Evolutionary conservation across 2,329 filamentous ascomycete species (phyloP).

Genomic region (Graphiopsis chlorocephala): DNA sequence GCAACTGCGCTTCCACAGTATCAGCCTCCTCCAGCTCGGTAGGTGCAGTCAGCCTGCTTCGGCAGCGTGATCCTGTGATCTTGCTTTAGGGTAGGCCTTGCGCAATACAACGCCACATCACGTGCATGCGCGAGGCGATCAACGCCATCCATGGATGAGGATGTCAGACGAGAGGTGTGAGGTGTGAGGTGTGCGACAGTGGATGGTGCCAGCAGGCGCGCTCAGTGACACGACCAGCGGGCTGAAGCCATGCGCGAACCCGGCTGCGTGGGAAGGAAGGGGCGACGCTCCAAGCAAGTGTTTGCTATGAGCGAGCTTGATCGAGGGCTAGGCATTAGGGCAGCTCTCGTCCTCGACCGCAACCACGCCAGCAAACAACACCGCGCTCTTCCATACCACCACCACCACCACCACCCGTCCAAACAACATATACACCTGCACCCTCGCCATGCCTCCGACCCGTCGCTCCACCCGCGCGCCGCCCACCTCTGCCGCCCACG

Average conservation of each 20-base stretch:
- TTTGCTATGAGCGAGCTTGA: conserved; percentile 1
- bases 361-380: not conserved
- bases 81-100: not conserved
- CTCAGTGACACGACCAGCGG: not conserved
- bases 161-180: not conserved
- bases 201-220: not conserved
- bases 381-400: not conserved
- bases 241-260: conserved; percentile 11
- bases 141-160: no score
- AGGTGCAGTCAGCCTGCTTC: conserved; percentile 11
- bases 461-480: conserved; percentile 32
- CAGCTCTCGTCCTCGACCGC: not conserved
- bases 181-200: not conserved
- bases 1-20: conserved; percentile 29
- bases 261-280: conserved; percentile 14
- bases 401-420: not conserved
- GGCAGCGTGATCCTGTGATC: not conserved
- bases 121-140: not conserved
- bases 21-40: conserved; percentile 25
- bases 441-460: conserved; percentile 31
- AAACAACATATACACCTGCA: not conserved
- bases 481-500: conserved; percentile 21
- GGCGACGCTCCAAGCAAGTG: not conserved
- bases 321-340: not conserved
- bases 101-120: not conserved